Evolutionary conservation across 495 filamentous ascomycete genomes (phyloP).

Genomic region (Mytilinidion resinicola): DNA sequence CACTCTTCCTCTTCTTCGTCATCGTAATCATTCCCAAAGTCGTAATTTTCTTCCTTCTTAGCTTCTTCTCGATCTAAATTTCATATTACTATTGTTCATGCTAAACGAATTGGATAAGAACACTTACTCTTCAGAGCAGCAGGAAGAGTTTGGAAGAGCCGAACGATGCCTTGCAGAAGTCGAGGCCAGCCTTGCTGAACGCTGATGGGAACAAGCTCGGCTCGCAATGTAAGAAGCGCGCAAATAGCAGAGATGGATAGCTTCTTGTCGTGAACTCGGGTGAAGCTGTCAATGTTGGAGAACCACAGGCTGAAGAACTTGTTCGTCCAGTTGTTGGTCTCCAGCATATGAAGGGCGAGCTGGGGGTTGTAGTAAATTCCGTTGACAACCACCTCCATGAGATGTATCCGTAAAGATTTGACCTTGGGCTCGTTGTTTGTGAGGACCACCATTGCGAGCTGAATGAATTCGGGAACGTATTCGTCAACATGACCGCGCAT

Average conservation of each 20-base stretch:
- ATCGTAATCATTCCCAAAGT: conserved; percentile 51
- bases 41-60: conserved; percentile 80
- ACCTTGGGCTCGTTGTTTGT: conserved; percentile 63
- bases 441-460: conserved; percentile 79
- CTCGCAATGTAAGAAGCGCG: conserved; percentile 67
- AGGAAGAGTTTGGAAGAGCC: conserved; percentile 86
- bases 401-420: conserved; percentile 87
- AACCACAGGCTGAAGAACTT: conserved; percentile 99
- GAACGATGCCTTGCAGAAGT: conserved; percentile 80
- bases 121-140: conserved; percentile 72
- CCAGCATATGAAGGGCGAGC: conserved; percentile 74
- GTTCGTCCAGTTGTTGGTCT: conserved; percentile 94
- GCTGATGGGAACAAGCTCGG: conserved; percentile 73
- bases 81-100: conserved; percentile 25
- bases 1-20: conserved; percentile 70
- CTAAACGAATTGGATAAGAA: neutral
- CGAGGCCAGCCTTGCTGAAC: conserved; percentile 97
- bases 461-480: conserved; percentile 78
- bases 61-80: conserved; percentile 74
- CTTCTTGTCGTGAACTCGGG: conserved; percentile 95
- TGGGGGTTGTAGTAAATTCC: conserved; percentile 92
- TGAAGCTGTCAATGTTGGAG: conserved; percentile 88
- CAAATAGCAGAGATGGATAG: conserved; percentile 90
- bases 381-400: conserved; percentile 99
- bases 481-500: conserved; percentile 85